Evolutionary conservation across 768 basidiomycete genomes (phyloP), one percentile per base, ranked within the genome.

Genomic region (Rhodotorula babjevae): DNA sequence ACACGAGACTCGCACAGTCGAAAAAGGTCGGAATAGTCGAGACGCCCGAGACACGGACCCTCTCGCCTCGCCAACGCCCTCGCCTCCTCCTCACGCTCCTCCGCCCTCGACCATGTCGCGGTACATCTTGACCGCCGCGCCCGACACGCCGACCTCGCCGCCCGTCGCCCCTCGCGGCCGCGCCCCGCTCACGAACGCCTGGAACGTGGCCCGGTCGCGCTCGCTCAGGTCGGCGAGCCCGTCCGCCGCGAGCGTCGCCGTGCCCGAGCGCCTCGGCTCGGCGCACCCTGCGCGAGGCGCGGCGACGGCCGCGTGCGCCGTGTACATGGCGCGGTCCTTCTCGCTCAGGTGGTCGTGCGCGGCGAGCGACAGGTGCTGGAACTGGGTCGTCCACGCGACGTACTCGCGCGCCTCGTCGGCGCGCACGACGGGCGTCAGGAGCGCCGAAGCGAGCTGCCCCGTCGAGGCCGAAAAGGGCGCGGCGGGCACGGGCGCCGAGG

Each of bases 331-430:
- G 40, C 57, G 53, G 58, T 75, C 74, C 65, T 78, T 76, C 65
- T 76, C 75, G 18, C 40, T 36, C 25, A 76, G 47, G 58, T 61
- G 49, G 27, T 67, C 66, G 31, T 73, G 68, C 57, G 70, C 66
- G 11, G 69, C 65, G 15, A 76, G 67, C 47, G 69, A 67, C 6
- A 76, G 63, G 16, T 67, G 52, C 27, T 50, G 49, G 65, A 76
- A 78, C 60, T 78, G 77, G 16, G 63, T 31, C 15, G 69, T 63
- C 59, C 68, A 79, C 36, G 77, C 65, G 27, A 67, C 71, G 72
- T 80, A 80, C 63, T 80, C 79, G 19, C 68, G 68, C 7, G 71
- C 73, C 62, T 79, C 76, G 16, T 71, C 71, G 4, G 47, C 18
- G 4, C 63, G 63, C n/a, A 78, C 74, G 23, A 56, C 29, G 3